Evolutionary conservation across 257 asterid species (phyloP).

Genomic region (Salvia splendens): DNA sequence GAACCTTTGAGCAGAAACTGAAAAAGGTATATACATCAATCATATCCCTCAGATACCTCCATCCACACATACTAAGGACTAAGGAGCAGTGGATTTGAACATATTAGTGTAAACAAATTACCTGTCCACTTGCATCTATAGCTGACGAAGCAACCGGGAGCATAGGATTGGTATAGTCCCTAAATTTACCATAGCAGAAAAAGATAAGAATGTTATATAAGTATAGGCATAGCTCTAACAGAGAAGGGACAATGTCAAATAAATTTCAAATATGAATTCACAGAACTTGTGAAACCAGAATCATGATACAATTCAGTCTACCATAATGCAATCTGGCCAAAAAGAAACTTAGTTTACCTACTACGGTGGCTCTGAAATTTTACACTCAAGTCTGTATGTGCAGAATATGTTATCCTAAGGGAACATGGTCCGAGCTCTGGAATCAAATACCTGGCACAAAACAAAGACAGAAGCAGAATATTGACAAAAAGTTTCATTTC

Average conservation of each 20-base stretch:
- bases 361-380: constrained; percentile 95
- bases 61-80: neutral
- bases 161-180: constrained; percentile 93
- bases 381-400: constrained; percentile 92
- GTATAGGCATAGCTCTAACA: neutral
- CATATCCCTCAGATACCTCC: neutral
- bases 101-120: constrained; percentile 32
- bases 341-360: constrained; percentile 40
- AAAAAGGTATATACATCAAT: constrained; percentile 20
- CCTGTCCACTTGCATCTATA: constrained; percentile 94
- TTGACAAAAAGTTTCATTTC: constrained; percentile 17
- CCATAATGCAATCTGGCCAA: neutral
- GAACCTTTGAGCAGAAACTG: constrained; percentile 4
- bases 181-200: constrained; percentile 34
- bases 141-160: constrained; percentile 98
- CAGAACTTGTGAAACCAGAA: constrained; percentile 1
- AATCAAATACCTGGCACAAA: constrained; percentile 68
- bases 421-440: constrained; percentile 90
- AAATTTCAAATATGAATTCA: neutral
- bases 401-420: constrained; percentile 86
- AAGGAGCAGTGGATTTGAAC: constrained; percentile 1
- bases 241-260: constrained; percentile 9
- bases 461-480: constrained; percentile 31
- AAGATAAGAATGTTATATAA: constrained; percentile 5
- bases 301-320: constrained; percentile 20